Base-by-base conservation (phyloP, 305 asterid genomes). In the Fraxinus greggii region DNA sequence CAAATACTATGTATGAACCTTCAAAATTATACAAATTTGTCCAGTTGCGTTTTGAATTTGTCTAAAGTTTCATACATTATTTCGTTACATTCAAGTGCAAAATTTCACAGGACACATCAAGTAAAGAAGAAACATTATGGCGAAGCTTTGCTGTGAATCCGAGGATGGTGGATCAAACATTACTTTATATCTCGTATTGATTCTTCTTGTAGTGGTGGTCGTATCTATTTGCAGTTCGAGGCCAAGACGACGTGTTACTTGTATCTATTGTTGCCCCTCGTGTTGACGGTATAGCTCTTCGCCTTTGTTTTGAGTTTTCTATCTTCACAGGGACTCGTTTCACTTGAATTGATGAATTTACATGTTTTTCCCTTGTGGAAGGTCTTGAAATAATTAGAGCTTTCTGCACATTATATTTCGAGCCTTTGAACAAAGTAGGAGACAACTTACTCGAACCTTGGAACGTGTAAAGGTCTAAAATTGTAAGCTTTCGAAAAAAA, bases 131-230 rank as follows among this genome's bases (percentile, higher is more conserved):
- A 31, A 69, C 23, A 69, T 29, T 28, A 90, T 90, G 92, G 91
- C 84, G 75, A 82, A 83, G 77, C 0, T 76, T 48, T 89, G 91
- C 78, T 86, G 93, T 65, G 76, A 81, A 32, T 86, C 84, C 0
- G 86, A 77, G 0, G 89, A 74, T 31, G 82, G 88, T 15, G 82
- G 82, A n/a, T 7, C 85, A 6, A 61, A 83, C 75, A 15, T 81
- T 32, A 75, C 29, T 19, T 42, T 81, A 13, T 24, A 86, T 21
- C 32, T 84, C 29, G 32, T 89, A 15, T 79, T 82, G 10, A 33
- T 89, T 38, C 63, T 88, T 36, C 61, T 88, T 17, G 91, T 81
- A 1, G 85, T 89, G 67, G 33, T 77, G 42, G 7, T 85, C 63
- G 73, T 90, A 84, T 32, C 81, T 54, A 7, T 87, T 19, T 87